phyloP scores from a whole-genome alignment of 306 rosid species.

The cucumber (Cucumis sativus) region Cucumber_9930_V3 NC_026661.2:13376501-13377000 shows the following conservation, averaged over 20 bases:
- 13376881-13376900: conserved; percentile 50
- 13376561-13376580: too few relatives aligned
- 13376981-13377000: conserved; percentile 54
- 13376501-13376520: too few relatives aligned
- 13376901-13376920: conserved; percentile 25
- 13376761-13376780: conserved; percentile 71
- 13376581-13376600: too few relatives aligned
- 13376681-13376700: too few relatives aligned
- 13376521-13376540: too few relatives aligned
- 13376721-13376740: conserved; percentile 16
- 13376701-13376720: too few relatives aligned
- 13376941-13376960: conserved; percentile 70
- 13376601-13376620: too few relatives aligned
- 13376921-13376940: conserved; percentile 31
- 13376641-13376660: too few relatives aligned
- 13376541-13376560: too few relatives aligned
- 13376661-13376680: too few relatives aligned
- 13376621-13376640: too few relatives aligned
- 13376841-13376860: neutral
- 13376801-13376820: conserved; percentile 44
- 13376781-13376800: conserved; percentile 29
- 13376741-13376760: conserved; percentile 39
- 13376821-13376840: conserved; percentile 78
- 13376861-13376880: neutral
- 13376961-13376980: conserved; percentile 49